Evolutionary conservation across 73 alveolate species (phyloP), one percentile per base, ranked within the genome.

Genomic region (Paramecium octaurelia): DNA sequence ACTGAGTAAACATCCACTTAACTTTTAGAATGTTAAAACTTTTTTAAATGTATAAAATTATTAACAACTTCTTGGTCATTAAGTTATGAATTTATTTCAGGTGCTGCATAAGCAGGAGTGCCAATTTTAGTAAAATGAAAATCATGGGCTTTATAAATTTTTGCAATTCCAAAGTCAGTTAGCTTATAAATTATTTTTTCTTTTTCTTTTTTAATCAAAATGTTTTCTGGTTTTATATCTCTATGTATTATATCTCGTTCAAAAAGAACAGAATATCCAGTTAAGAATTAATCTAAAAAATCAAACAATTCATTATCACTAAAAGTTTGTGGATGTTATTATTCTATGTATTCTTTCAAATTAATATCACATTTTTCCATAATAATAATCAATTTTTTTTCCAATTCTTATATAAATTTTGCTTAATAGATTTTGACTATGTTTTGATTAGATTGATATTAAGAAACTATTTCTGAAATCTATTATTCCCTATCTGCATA

Each of bases 101-200:
- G 84, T 1, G 84, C 21, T 3, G 50, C 50, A 27, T 64, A 64
- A 1, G 50, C 84, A 11, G 84, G 84, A 20, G 84, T 34, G 2
- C 84, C 84, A 31, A 64, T 64, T 40, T 95, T 60, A 4, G 99
- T 93, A 35, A 88, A 9, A 12, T 46, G 0, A 86, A 86, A 83
- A 44, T 89, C 93, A 6, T 42, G 44, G 27, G 76, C 91, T 89
- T 89, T 80, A 12, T 40, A 40, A 16, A 89, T 83, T 71, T 64
- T 64, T 10, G 27, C 84, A 3, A 3, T 64, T 64, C 84, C 84
- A 34, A 64, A 64, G 14, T 34, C 46, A 64, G 84, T 0, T 34
- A 64, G 23, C 31, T 64, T 64, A 64, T 64, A 64, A 21, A 60
- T 60, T 3, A 11, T 9, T 60, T 60, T 60, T 34, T 18, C 42